phyloP scores from a whole-genome alignment of 2,329 filamentous ascomycete species.

The Hypoxylon sp. region DNA sequence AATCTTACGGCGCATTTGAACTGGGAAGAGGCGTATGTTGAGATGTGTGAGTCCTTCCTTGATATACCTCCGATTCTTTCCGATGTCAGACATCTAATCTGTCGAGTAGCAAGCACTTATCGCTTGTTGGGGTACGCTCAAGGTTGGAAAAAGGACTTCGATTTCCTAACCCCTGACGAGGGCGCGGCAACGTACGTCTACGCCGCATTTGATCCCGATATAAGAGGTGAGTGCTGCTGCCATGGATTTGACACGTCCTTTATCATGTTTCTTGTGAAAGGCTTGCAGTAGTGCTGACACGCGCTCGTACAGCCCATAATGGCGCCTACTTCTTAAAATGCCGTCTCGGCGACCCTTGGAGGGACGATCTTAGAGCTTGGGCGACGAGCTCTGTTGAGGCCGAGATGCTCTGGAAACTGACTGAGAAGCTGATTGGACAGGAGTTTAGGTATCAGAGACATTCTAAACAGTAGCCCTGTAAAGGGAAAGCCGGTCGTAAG shows the following conservation, averaged over 20 bases:
- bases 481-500: background rate
- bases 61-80: background rate
- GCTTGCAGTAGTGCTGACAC: conserved; percentile 10
- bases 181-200: conserved; percentile 53
- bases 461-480: background rate
- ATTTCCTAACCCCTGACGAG: conserved; percentile 51
- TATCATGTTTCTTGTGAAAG: background rate
- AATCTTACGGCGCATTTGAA: background rate
- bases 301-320: conserved; percentile 33
- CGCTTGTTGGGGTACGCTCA: conserved; percentile 15
- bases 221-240: conserved; percentile 19
- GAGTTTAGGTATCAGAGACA: background rate
- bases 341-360: conserved; percentile 45
- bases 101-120: background rate
- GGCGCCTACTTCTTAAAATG: conserved; percentile 52
- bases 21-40: background rate
- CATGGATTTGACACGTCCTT: background rate
- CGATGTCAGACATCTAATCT: background rate
- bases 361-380: conserved; percentile 47
- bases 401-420: conserved; percentile 53
- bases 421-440: conserved; percentile 51
- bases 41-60: background rate
- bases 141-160: conserved; percentile 45
- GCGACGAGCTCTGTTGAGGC: conserved; percentile 47
- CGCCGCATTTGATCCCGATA: conserved; percentile 53